Base-by-base conservation (phyloP, 768 basidiomycete genomes). In the Boletus coccyginus region DNA sequence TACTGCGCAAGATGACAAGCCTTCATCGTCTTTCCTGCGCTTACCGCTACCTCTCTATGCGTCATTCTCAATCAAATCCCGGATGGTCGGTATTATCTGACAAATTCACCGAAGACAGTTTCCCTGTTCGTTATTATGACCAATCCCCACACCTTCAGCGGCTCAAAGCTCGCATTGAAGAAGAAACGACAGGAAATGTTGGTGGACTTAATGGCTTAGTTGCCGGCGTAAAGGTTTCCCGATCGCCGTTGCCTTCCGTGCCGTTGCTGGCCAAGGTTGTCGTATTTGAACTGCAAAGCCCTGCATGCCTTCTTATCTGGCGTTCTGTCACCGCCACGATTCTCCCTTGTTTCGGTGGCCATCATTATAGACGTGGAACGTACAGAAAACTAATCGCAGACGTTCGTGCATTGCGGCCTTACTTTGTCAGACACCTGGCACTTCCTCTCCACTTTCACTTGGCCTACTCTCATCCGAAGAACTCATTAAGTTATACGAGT, bases 181-280 rank as follows among this genome's bases (percentile, higher is more conserved):
- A 19, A 3, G 38, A 57, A 11, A 74, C 70, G 10, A 40, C 53
- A n/a, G n/a, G 6, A 35, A 35, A 14, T 13, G 62, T 59, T 5
- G n/a, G 14, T n/a, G 13, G 55, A 9, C 27, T 0, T 4, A 5
- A 6, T 27, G 27, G 27, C 27, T 27, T 27, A 27, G 27, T 27
- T 27, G 27, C 1, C 4, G 6, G 27, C 3, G 27, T 6, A 27
- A 5, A 27, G 27, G 27, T 5, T 5, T 27, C 27, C 19, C 2
- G 59, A 74, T 8, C 68, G 74, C 46, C 79, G 77, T 54, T 78
- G 75, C 77, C 79, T 75, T n/a, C n/a, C n/a, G 17, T 72, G 16
- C 16, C 12, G 5, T 10, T 61, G 11, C 40, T 58, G 9, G 63
- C 65, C 0, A 63, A 72, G 47, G 59, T 63, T 0, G 62, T 70